Base-by-base conservation (phyloP, 2,329 filamentous ascomycete species). In the Parastagonospora avenae region DNA sequence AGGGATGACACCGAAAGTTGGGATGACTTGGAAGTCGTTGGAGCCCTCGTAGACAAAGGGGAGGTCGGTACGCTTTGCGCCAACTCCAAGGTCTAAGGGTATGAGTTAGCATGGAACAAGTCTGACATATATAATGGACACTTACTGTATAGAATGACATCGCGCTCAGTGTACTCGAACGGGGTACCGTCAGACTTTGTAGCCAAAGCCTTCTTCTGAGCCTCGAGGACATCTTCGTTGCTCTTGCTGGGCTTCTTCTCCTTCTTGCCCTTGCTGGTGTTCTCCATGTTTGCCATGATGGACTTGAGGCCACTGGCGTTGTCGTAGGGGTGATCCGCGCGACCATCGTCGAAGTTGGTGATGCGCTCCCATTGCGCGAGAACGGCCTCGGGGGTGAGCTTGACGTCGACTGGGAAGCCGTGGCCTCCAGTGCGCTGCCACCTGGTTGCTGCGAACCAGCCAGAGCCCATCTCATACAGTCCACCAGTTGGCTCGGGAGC, bases 1-100 rank as follows among this genome's bases (percentile, higher is more conserved):
- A n/a, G 94, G 94, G 66, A 99, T 88, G 56, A 97, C 94, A 73
- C 92, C 94, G 68, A 90, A 99, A n/a, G 92, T 95, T 46, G 94
- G 94, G 46, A 97, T 81, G 46, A 91, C 88, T 74, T 97, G 91
- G 85, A 99, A 99, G 74, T 94, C 84, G 48, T 97, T 92, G 68
- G 87, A 79, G 68, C 91, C 90, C 81, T 99, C 94, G 70, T 91
- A 99, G 56, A 97, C 88, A 63, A 95, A 87, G 58, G 87, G 85
- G 33, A 99, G 83, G 55, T 99, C 91, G 28, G 85, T 91, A 62
- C 90, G 87, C 82, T 96, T 97, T 60, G 93, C 92, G 50, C 94
- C 94, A 54, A 99, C 77, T 53, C 93, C 93, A 36, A 99, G 82
- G 78, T 97, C 78, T 80, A 33, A 7, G 37, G 24, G 33, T 12